phyloP scores from a whole-genome alignment of 441 rosid species.

The Bruguiera hainesii region DNA sequence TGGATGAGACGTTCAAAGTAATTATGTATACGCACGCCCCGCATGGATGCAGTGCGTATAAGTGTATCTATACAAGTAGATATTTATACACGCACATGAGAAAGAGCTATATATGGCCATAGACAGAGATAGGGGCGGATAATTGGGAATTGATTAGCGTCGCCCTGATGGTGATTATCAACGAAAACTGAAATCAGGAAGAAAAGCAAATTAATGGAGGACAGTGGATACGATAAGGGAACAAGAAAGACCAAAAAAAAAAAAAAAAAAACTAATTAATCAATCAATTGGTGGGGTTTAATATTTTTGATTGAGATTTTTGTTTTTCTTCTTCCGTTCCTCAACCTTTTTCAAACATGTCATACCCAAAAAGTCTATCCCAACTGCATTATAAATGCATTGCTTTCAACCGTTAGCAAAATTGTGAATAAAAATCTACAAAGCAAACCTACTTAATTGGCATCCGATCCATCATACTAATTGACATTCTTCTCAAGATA shows the following conservation, averaged over 20 bases:
- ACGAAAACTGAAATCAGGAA: not conserved
- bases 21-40: too few relatives aligned
- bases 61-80: too few relatives aligned
- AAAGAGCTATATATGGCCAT: too few relatives aligned
- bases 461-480: too few relatives aligned
- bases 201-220: not conserved
- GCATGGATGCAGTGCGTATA: too few relatives aligned
- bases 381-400: not conserved
- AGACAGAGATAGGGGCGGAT: too few relatives aligned
- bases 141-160: not conserved
- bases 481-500: too few relatives aligned
- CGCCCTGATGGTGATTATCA: conserved; percentile 29
- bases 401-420: not conserved
- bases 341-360: conserved; percentile 15
- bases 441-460: too few relatives aligned
- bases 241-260: not conserved
- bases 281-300: not conserved
- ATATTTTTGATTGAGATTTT: not conserved
- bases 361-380: conserved; percentile 15
- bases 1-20: too few relatives aligned
- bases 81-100: too few relatives aligned
- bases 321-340: not conserved
- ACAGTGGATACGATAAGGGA: not conserved
- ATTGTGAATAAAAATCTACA: not conserved
- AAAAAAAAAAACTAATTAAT: not conserved